Conservation (phyloP, 768 basidiomycete species). For the Strobilomyces confusus region DNA sequence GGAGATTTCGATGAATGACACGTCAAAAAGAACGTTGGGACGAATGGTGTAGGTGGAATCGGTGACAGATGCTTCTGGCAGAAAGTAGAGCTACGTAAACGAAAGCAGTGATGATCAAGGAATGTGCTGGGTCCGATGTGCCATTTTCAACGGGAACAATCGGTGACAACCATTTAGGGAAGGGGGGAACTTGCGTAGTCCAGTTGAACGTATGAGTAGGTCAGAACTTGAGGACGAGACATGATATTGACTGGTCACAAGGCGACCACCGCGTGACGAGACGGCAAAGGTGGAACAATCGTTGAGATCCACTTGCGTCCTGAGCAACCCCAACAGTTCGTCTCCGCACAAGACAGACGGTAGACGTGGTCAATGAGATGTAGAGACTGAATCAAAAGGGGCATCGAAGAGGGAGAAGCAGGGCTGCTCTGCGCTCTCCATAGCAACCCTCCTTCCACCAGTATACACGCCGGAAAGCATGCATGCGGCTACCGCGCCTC, state of each 20-base stretch:
- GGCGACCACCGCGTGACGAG: not conserved
- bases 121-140: not conserved
- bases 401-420: constrained; percentile 11
- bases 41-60: not conserved
- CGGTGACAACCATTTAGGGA: not conserved
- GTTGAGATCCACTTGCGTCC: not conserved
- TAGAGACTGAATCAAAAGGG: not conserved
- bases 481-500: constrained; percentile 13
- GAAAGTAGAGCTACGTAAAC: not conserved
- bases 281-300: not conserved
- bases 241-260: not conserved
- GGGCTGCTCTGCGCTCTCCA: constrained; percentile 3
- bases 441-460: constrained; percentile 1
- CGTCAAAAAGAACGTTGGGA: not conserved
- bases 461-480: not conserved
- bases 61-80: not conserved
- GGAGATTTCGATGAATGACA: not conserved
- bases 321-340: not conserved
- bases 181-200: not conserved
- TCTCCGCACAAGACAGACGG: not conserved
- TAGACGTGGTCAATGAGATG: not conserved
- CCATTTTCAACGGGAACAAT: not conserved
- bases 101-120: not conserved
- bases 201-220: not conserved
- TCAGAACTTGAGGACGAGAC: not conserved